Evolutionary conservation across 306 rosid species (phyloP).

Genomic region (Quercus engelmannii): DNA sequence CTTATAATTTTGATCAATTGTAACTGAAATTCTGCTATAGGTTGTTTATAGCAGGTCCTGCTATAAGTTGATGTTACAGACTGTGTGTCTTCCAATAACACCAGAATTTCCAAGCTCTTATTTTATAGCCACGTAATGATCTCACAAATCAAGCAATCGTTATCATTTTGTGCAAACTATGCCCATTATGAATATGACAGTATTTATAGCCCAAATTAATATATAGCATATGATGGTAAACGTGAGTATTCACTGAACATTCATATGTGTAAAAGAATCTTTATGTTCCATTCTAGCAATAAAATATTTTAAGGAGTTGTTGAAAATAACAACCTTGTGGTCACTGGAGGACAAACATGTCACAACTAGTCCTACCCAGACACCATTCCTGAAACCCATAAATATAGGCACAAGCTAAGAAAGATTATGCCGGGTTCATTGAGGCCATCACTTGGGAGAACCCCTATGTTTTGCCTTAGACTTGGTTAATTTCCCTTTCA

Average conservation of each 20-base stretch:
- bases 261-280: background rate
- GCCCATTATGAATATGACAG: background rate
- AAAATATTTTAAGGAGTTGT: background rate
- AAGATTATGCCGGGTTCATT: conserved; percentile 3
- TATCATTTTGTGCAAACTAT: background rate
- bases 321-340: background rate
- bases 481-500: conserved; percentile 55
- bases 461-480: conserved; percentile 20
- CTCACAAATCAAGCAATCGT: too few species aligned
- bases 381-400: background rate
- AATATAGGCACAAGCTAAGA: conserved; percentile 9
- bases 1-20: background rate
- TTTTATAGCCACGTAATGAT: too few species aligned
- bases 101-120: background rate
- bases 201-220: background rate
- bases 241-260: background rate
- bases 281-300: background rate
- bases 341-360: background rate
- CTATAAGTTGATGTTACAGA: background rate
- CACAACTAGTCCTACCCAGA: background rate
- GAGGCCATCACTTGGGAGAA: conserved; percentile 38
- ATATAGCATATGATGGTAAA: background rate
- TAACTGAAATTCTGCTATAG: background rate
- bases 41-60: background rate
- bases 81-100: too few species aligned